Evolutionary conservation across 768 basidiomycete species (phyloP), one percentile per base, ranked within the genome.

Genomic region (Auriscalpium orientale): DNA sequence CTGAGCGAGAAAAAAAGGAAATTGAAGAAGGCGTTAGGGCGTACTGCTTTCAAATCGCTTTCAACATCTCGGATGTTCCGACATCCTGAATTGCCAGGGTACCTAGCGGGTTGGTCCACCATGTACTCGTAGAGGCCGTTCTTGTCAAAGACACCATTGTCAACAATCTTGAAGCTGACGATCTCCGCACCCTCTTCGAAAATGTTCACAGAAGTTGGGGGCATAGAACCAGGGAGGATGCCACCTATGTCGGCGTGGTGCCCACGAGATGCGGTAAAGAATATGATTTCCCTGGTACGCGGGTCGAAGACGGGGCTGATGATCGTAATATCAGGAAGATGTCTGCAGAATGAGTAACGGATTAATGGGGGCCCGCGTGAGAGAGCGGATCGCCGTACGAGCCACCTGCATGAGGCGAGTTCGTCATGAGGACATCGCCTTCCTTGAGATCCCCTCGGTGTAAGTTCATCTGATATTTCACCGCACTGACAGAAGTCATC

Each of bases 171-270:
- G 79, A 97, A 91, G 67, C 87, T 87, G 62, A 85, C 80, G 51
- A 98, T 87, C 64, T 93, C 82, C 0, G 95, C 95, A 18, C 95
- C 95, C 68, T 98, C 95, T 68, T 98, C 89, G 64, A 90, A 95
- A 46, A 97, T 87, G 58, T 82, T 92, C 61, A 87, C 86, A 11
- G 87, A 89, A 2, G 91, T 93, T 0, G 95, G 94, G 0, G 95
- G 95, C 95, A 98, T 98, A 38, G 89, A 93, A 1, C 91, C 92
- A 7, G 94, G 91, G 2, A 92, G 76, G 59, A 95, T 94, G 0
- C 93, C 93, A 1, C 93, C 92, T 58, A 94, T 89, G 71, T 95
- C 93, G 4, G 92, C 91, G 70, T 97, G 94, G 67, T 98, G 94
- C 0, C 91, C 94, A 51, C 95, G 80, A 12, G 92, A 93, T 13